Percentiles rank a stretch among this genome's conserved stretches.
Evolutionary conservation across 2,329 filamentous ascomycete genomes (phyloP).

Genomic region (Penicillium thymicola): DNA sequence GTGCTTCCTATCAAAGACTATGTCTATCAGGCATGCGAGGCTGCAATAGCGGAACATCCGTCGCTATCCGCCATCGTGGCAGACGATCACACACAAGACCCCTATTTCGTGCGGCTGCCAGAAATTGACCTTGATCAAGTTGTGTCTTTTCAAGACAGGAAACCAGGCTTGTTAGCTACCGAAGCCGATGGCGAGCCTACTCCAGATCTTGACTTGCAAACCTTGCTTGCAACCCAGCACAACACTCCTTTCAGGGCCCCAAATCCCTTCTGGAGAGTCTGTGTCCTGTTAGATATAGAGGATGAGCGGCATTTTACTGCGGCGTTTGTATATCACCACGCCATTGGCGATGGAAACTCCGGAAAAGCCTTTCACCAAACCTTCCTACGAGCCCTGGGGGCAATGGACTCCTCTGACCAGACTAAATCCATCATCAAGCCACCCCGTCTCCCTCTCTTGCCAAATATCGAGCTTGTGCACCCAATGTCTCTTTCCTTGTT

Average conservation of each 20-base stretch:
- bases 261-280: slow-evolving; percentile 46
- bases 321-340: slow-evolving; percentile 49
- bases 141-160: slow-evolving; percentile 36
- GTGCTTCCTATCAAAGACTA: slow-evolving; percentile 27
- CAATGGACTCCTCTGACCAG: slow-evolving; percentile 11
- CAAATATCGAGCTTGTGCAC: slow-evolving; percentile 42
- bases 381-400: slow-evolving; percentile 39
- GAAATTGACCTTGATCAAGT: slow-evolving; percentile 41
- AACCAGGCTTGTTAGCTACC: slow-evolving; percentile 5
- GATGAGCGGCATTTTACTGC: slow-evolving; percentile 39
- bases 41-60: slow-evolving; percentile 41
- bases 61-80: slow-evolving; percentile 44
- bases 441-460: slow-evolving; percentile 34
- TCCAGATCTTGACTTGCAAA: slow-evolving; percentile 42
- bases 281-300: slow-evolving; percentile 33
- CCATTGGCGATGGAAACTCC: slow-evolving; percentile 47
- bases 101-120: slow-evolving; percentile 47
- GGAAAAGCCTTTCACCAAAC: slow-evolving; percentile 46
- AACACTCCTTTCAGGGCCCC: slow-evolving; percentile 37
- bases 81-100: slow-evolving; percentile 38
- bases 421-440: slow-evolving; percentile 21
- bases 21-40: slow-evolving; percentile 38
- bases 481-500: slow-evolving; percentile 37
- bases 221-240: slow-evolving; percentile 42
- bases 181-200: slow-evolving; percentile 18